Evolutionary conservation across 805 yeast genomes (phyloP), one percentile per base, ranked within the genome.

Genomic region (Barnettozyma californica): DNA sequence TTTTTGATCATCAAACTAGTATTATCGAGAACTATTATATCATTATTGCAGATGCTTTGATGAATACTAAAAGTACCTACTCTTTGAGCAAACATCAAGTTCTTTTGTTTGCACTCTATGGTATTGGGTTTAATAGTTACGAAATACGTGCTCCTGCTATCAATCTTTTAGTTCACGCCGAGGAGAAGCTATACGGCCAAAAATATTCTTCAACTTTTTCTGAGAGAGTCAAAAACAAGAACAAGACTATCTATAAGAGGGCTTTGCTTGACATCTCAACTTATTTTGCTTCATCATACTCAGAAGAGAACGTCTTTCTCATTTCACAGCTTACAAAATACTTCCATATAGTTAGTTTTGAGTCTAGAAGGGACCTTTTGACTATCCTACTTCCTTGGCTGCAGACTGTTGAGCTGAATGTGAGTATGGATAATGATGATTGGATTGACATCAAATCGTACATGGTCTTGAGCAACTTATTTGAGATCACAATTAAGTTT

Each of bases 351-450:
- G 84, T 84, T 45, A 44, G 69, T 75, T 36, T 72, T 45, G 75
- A 76, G 21, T 76, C 86, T 1, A 75, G 94, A 59, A 78, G 87
- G 49, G 97, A 91, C 62, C 75, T 92, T 11, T 68, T 92, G 48
- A 81, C 94, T 0, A 83, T 91, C 21, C 65, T 94, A 44, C 70
- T 88, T 9, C 97, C 99, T 1, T 94, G 98, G 97, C 80, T 91
- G n/a, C 94, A 87, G 59, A 79, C 83, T 2, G 82, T 91, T 40
- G 87, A 84, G 41, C 70, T 92, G 47, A 76, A 77, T 37, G 62
- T 68, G 7, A 56, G 66, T 13, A 55, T 53, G 6, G 73, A 73
- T 9, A 71, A 71, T 21, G 75, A 68, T 3, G 52, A 49, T 5
- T 40, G 49, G 39, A 55, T 68, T n/a, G 76, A 72, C 37, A 63